Percentiles rank a stretch among this genome's conserved stretches.
Conservation (phyloP, 2,329 filamentous ascomycete genomes). For the Xylariaceae sp. region DNA sequence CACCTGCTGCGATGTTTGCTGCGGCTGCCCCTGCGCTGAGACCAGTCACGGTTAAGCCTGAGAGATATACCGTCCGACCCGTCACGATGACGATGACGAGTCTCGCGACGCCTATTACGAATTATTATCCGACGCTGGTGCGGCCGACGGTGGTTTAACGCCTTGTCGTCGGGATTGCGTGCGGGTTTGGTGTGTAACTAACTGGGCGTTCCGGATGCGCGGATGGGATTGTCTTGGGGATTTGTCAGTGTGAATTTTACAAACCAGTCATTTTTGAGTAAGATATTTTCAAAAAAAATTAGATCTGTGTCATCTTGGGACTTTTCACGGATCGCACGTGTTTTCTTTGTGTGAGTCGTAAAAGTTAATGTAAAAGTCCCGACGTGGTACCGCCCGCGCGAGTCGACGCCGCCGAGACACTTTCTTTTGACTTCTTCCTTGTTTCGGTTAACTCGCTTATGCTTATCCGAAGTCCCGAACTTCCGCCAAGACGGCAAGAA, state of each 20-base stretch:
- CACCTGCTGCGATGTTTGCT: not conserved
- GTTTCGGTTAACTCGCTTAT: not conserved
- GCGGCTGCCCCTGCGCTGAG: not conserved
- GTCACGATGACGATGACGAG: slow-evolving; percentile 19
- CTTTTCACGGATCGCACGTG: not conserved
- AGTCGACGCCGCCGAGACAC: not conserved
- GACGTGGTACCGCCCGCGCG: slow-evolving; percentile 4
- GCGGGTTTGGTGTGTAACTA: not conserved
- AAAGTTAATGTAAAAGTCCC: no score
- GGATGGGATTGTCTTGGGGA: no score
- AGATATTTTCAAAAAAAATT: no score
- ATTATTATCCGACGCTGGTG: slow-evolving; percentile 6
- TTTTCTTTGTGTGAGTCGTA: not conserved
- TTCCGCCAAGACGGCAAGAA: not conserved
- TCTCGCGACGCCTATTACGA: slow-evolving; percentile 21
- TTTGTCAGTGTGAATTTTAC: no score
- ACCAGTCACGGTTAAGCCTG: not conserved
- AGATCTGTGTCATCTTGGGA: not conserved
- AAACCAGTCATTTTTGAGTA: no score
- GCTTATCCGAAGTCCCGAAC: not conserved
- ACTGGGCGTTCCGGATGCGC: not conserved
- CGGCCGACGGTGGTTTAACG: not conserved
- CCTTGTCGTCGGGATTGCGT: no score
- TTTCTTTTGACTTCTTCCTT: not conserved
- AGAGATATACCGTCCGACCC: not conserved